These are phyloP conservation scores for Hansenula anomala DNA, from an alignment of 1,139 yeast genomes.

Conservation along the genomic window DNA sequence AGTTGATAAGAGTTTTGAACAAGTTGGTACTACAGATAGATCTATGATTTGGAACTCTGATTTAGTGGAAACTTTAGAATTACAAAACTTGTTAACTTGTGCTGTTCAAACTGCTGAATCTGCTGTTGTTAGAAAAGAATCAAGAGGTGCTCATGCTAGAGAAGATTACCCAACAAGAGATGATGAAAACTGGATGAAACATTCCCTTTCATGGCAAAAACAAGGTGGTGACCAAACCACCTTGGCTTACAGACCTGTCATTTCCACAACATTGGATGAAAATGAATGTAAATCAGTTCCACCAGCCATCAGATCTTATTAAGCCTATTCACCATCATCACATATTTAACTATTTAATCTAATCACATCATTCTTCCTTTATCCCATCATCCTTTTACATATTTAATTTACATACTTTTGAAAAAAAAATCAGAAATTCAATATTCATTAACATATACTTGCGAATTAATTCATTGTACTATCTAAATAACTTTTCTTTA, in stretches of 20 bases:
- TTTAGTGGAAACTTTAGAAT: conserved; percentile 90
- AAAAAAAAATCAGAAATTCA: too few species aligned
- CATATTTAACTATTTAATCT: background rate
- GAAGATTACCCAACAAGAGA: conserved; percentile 97
- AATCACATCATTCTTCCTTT: background rate
- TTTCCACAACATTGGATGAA: conserved; percentile 81
- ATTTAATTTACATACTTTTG: too few species aligned
- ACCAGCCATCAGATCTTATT: conserved; percentile 93
- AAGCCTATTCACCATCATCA: conserved; percentile 15
- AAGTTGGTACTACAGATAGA: conserved; percentile 86
- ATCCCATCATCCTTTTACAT: too few species aligned
- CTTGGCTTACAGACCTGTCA: conserved; percentile 85
- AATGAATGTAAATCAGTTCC: conserved; percentile 94
- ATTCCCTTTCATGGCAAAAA: conserved; percentile 88
- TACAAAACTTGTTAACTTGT: conserved; percentile 95
- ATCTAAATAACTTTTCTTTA: conserved; percentile 3
- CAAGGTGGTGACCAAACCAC: conserved; percentile 64
- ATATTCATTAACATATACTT: too few species aligned
- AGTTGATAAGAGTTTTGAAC: conserved; percentile 69
- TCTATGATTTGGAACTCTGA: conserved; percentile 99
- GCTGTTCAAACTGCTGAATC: conserved; percentile 94
- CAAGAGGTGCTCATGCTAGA: conserved; percentile 99
- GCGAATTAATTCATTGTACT: background rate
- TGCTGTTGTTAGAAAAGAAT: conserved; percentile 94
- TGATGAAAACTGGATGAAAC: conserved; percentile 97